Evolutionary conservation across 2,329 filamentous ascomycete genomes (phyloP).

Genomic region (Alternaria solani): DNA sequence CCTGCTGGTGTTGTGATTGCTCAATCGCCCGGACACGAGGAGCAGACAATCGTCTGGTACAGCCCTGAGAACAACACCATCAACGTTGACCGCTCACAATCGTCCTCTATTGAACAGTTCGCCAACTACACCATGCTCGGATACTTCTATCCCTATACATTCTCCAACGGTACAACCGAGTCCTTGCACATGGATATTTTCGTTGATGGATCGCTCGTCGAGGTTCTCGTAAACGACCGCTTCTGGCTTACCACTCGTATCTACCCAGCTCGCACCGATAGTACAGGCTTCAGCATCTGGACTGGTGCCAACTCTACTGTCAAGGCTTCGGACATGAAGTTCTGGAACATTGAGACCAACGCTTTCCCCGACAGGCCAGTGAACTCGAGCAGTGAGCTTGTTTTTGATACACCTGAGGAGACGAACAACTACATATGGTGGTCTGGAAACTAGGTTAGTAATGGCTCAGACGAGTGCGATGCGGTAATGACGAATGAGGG

Average conservation of each 20-base stretch:
- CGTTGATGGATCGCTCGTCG: conserved; percentile 58
- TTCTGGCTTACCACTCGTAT: conserved; percentile 55
- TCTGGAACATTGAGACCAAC: conserved; percentile 53
- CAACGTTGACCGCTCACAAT: conserved; percentile 55
- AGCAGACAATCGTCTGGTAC: conserved; percentile 57
- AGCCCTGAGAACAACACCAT: conserved; percentile 57
- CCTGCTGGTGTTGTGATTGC: conserved; percentile 55
- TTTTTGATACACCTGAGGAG: conserved; percentile 55
- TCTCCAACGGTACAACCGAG: conserved; percentile 48
- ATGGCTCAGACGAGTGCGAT: not conserved
- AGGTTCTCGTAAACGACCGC: conserved; percentile 58
- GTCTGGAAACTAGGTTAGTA: conserved; percentile 49
- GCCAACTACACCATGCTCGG: conserved; percentile 55
- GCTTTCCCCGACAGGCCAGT: conserved; percentile 53
- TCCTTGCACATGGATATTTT: conserved; percentile 56
- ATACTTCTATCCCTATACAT: conserved; percentile 57
- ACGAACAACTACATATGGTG: conserved; percentile 59
- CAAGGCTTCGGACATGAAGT: conserved; percentile 46
- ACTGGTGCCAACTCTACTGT: conserved; percentile 49
- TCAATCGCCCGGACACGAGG: conserved; percentile 53
- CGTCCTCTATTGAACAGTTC: conserved; percentile 54
- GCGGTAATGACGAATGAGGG: not conserved
- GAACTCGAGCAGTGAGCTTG: conserved; percentile 52
- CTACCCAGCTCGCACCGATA: conserved; percentile 56
- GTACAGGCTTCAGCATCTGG: conserved; percentile 55